A percentile compares a stretch with the other conserved stretches of the same genome.
Conservation (phyloP, 345 rosid genomes). For the Salix brachista region DNA sequence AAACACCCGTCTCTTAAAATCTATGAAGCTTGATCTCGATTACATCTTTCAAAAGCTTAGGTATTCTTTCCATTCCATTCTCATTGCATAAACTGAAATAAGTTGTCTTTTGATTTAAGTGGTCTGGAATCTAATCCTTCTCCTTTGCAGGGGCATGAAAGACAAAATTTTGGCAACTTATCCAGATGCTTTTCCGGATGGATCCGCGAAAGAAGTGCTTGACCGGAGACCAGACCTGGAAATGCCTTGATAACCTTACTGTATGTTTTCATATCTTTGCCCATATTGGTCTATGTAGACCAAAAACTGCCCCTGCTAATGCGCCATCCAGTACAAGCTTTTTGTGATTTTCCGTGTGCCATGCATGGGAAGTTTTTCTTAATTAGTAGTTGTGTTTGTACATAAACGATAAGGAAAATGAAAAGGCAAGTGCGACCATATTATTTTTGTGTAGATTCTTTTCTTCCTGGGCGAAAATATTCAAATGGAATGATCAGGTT, state of each 20-base stretch:
- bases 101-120: neutral
- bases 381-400: neutral
- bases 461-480: neutral
- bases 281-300: too few relatives aligned
- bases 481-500: neutral
- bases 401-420: neutral
- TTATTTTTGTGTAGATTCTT: neutral
- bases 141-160: constrained; percentile 59
- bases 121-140: neutral
- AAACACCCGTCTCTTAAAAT: constrained; percentile 60
- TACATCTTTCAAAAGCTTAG: constrained; percentile 86
- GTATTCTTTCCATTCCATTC: constrained; percentile 26
- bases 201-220: constrained; percentile 50
- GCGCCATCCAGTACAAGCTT: neutral
- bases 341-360: neutral
- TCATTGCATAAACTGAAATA: neutral
- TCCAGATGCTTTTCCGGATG: constrained; percentile 92
- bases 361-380: neutral
- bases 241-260: constrained; percentile 36
- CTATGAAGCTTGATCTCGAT: constrained; percentile 86
- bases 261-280: neutral
- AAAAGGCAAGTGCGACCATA: neutral
- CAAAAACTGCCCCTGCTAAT: too few relatives aligned
- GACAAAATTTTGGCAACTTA: constrained; percentile 59
- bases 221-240: constrained; percentile 84